Evolutionary conservation across 2,329 filamentous ascomycete species (phyloP).

Genomic region (Capronia coronata): DNA sequence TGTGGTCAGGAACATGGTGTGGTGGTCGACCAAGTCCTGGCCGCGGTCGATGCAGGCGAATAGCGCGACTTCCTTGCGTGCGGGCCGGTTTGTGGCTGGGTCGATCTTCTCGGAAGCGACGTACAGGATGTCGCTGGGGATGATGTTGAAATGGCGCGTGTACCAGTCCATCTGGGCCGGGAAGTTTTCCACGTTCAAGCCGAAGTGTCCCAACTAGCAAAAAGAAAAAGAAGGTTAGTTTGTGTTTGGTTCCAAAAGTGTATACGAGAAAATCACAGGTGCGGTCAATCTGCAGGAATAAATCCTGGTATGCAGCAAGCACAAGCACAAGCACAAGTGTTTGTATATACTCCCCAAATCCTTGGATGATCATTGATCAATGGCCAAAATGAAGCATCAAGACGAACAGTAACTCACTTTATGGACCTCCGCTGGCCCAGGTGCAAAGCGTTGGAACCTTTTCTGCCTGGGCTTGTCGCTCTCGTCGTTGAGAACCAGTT

Average conservation of each 20-base stretch:
- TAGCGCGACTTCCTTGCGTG: conserved; percentile 33
- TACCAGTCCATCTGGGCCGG: conserved; percentile 39
- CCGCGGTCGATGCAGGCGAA: conserved; percentile 50
- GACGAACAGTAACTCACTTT: conserved; percentile 31
- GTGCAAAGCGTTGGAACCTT: conserved; percentile 40
- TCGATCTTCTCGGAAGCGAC: conserved; percentile 27
- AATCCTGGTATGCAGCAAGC: too few species aligned
- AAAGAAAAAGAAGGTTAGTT: not conserved
- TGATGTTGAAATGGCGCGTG: conserved; percentile 43
- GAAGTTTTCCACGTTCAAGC: conserved; percentile 38
- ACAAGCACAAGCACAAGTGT: too few species aligned
- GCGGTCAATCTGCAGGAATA: too few species aligned
- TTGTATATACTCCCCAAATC: too few species aligned
- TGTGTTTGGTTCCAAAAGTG: too few species aligned
- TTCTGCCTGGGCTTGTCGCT: conserved; percentile 35
- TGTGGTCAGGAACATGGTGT: conserved; percentile 46
- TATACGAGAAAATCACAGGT: too few species aligned
- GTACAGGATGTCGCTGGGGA: conserved; percentile 43
- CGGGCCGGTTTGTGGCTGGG: conserved; percentile 9
- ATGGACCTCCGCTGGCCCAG: conserved; percentile 45
- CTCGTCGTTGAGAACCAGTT: conserved; percentile 35
- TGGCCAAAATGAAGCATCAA: not conserved
- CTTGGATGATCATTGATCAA: too few species aligned
- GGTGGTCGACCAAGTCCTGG: conserved; percentile 45
- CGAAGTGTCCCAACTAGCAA: conserved; percentile 42